These are phyloP conservation scores for Elsinoe australis DNA, from an alignment of 2,329 filamentous ascomycete genomes.

Conservation along the genomic window DNA sequence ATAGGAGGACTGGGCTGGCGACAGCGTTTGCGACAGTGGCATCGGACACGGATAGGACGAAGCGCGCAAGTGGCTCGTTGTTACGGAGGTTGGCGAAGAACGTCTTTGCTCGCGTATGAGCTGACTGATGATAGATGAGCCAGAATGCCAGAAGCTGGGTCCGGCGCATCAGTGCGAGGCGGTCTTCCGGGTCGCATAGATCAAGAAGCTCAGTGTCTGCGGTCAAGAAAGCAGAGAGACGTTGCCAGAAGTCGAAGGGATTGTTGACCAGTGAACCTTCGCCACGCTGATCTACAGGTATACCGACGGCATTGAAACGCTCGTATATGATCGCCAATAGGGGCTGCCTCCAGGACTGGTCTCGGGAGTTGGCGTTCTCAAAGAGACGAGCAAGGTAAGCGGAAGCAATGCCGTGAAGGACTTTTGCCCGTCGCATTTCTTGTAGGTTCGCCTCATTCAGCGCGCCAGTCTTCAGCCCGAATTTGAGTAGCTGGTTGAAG, in stretches of 20 bases:
- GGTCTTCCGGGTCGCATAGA: not conserved
- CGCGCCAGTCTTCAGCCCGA: not conserved
- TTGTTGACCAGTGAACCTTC: not conserved
- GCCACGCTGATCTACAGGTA: not conserved
- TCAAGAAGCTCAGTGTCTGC: not conserved
- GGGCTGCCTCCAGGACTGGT: slow-evolving; percentile 2
- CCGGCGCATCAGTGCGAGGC: not conserved
- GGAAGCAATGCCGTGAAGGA: not conserved
- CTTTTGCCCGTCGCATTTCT: not conserved
- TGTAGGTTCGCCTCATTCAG: not conserved
- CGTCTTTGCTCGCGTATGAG: not conserved
- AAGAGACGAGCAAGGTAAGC: not conserved
- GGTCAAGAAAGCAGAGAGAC: not conserved
- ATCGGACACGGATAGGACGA: not conserved
- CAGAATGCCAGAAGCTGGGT: not conserved
- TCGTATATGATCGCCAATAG: not conserved
- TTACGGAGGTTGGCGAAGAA: not conserved
- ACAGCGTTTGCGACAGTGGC: not conserved
- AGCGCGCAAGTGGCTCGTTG: not conserved
- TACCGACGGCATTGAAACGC: not conserved
- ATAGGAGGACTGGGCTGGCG: not conserved
- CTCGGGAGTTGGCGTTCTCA: not conserved
- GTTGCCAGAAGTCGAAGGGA: not conserved
- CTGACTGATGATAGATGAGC: not conserved
- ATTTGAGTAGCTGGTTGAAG: not conserved